These are phyloP conservation scores for Pisolithus microcarpus DNA, from an alignment of 768 basidiomycete species.

Conservation along the genomic window DNA sequence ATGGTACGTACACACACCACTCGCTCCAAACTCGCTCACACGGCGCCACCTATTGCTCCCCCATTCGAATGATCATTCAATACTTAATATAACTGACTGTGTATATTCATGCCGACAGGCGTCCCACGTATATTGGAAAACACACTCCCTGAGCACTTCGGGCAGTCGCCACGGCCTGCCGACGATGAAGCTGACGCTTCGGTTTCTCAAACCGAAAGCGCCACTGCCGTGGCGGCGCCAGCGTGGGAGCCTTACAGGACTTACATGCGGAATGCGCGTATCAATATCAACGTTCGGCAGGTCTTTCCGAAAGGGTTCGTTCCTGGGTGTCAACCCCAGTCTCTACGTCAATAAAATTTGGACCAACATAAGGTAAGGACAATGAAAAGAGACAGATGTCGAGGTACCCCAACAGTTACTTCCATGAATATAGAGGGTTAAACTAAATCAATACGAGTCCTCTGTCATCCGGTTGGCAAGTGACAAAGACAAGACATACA, in stretches of 20 bases:
- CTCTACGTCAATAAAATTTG: background rate
- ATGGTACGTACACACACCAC: slow-evolving; percentile 50
- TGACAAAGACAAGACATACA: background rate
- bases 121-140: slow-evolving; percentile 83
- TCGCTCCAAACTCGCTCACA: background rate
- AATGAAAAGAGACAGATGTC: background rate
- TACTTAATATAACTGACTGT: too few species aligned
- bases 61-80: too few species aligned
- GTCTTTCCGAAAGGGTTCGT: slow-evolving; percentile 71
- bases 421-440: background rate
- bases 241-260: slow-evolving; percentile 58
- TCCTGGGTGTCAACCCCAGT: slow-evolving; percentile 13
- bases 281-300: slow-evolving; percentile 91
- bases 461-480: background rate
- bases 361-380: background rate
- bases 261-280: slow-evolving; percentile 62
- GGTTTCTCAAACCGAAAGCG: slow-evolving; percentile 12
- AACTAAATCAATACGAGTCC: background rate
- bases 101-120: slow-evolving; percentile 35
- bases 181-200: background rate
- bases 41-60: background rate
- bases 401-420: background rate
- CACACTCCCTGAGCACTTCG: slow-evolving; percentile 63
- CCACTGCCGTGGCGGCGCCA: slow-evolving; percentile 3
- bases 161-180: background rate